Conservation (phyloP, 257 asterid species). For the Solanum tarijense region DNA sequence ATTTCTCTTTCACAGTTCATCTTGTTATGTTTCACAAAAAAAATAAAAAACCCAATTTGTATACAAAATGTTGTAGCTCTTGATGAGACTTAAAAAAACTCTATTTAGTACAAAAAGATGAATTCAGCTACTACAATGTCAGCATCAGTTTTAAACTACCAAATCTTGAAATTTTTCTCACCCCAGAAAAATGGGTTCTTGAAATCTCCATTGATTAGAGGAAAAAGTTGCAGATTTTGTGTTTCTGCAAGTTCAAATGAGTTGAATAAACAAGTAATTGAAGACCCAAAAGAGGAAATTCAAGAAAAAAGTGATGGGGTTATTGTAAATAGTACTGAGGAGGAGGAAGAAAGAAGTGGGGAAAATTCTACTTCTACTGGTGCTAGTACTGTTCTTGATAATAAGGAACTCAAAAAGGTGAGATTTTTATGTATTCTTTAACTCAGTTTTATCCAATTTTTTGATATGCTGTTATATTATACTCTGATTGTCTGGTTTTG, state of each 20-base stretch:
- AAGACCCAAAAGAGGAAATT: conserved; percentile 18
- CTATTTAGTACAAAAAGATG: neutral
- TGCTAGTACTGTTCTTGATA: conserved; percentile 24
- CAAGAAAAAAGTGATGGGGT: neutral
- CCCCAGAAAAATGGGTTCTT: neutral
- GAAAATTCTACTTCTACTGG: conserved; percentile 19
- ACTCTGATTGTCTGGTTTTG: neutral
- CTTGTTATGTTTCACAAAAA: neutral
- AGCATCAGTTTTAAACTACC: neutral
- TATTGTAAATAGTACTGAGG: neutral
- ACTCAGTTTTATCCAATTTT: neutral
- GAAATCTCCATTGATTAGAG: neutral
- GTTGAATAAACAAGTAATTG: conserved; percentile 19
- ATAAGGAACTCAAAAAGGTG: conserved; percentile 76
- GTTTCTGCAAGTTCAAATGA: conserved; percentile 43
- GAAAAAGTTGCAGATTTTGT: conserved; percentile 21
- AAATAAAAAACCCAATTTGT: neutral
- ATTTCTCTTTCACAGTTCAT: neutral
- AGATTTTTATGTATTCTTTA: neutral
- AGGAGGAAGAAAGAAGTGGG: conserved; percentile 11
- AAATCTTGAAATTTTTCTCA: neutral
- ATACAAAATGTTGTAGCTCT: neutral
- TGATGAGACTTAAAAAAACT: neutral
- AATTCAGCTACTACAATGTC: neutral
- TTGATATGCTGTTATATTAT: neutral